A percentile compares a stretch with the other conserved stretches of the same genome.
Conservation (phyloP, 2,329 filamentous ascomycete species). For the Paracorniculantispora psalliotae region DNA sequence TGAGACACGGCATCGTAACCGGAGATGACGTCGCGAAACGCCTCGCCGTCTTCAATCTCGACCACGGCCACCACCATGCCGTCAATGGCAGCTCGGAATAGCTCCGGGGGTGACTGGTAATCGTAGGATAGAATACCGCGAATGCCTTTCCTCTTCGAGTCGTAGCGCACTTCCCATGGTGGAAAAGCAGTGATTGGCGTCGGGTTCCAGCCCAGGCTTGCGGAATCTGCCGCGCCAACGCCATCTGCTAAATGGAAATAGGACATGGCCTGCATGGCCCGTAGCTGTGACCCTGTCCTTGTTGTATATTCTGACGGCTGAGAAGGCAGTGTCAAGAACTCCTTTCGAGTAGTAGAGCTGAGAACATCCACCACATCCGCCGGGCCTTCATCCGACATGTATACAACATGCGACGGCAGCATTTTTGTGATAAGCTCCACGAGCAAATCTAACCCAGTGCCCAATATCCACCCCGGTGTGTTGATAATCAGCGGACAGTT, state of each 20-base stretch:
- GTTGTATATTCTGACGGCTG: slow-evolving; percentile 50
- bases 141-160: slow-evolving; percentile 46
- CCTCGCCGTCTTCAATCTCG: slow-evolving; percentile 48
- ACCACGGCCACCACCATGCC: slow-evolving; percentile 67
- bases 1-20: background rate
- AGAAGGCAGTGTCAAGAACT: slow-evolving; percentile 53
- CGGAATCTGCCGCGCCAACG: background rate
- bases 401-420: slow-evolving; percentile 58
- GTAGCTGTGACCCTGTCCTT: slow-evolving; percentile 59
- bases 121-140: slow-evolving; percentile 64
- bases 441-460: slow-evolving; percentile 63
- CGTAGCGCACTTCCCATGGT: slow-evolving; percentile 61
- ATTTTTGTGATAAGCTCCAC: slow-evolving; percentile 49
- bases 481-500: slow-evolving; percentile 63
- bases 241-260: slow-evolving; percentile 59
- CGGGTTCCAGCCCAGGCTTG: slow-evolving; percentile 41
- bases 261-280: slow-evolving; percentile 73
- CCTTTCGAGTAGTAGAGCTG: slow-evolving; percentile 36
- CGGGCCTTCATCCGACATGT: slow-evolving; percentile 62
- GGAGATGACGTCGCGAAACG: slow-evolving; percentile 36
- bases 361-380: slow-evolving; percentile 52
- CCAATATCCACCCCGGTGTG: slow-evolving; percentile 68
- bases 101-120: slow-evolving; percentile 52
- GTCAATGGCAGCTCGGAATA: slow-evolving; percentile 62
- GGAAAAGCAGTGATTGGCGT: slow-evolving; percentile 50